phyloP scores from a whole-genome alignment of 176 grass and related monocot genomes.

The Phoenix dactylifera region DNA sequence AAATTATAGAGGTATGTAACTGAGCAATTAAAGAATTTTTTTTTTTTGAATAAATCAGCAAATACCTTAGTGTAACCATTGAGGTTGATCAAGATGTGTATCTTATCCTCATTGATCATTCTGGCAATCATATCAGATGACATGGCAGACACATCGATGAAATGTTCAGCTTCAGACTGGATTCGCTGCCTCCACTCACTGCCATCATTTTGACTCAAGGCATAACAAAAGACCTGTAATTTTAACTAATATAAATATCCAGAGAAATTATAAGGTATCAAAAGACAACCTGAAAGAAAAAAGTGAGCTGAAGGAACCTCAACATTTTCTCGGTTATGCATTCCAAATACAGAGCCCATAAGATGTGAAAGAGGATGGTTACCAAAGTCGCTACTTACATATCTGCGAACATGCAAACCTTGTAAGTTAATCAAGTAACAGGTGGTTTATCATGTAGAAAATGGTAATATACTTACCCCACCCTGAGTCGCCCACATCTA shows the following conservation, averaged over 20 bases:
- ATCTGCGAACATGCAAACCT: constrained; percentile 30
- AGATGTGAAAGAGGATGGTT: constrained; percentile 94
- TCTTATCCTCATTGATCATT: constrained; percentile 72
- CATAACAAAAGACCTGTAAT: constrained; percentile 78
- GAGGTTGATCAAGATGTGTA: constrained; percentile 87
- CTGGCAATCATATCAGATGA: constrained; percentile 70
- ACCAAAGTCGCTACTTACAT: constrained; percentile 87
- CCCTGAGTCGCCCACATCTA: constrained; percentile 47
- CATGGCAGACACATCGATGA: constrained; percentile 72
- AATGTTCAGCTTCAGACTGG: constrained; percentile 84
- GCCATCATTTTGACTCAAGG: constrained; percentile 83
- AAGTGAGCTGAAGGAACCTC: constrained; percentile 30
- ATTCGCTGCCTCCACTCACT: constrained; percentile 85
- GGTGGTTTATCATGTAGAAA: too few species aligned
- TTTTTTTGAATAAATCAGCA: background rate
- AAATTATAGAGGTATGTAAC: too few species aligned
- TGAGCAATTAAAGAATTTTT: too few species aligned
- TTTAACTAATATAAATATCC: background rate
- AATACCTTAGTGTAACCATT: constrained; percentile 90
- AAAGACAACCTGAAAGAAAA: background rate
- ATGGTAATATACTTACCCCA: constrained; percentile 46
- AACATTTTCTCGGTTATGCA: constrained; percentile 58
- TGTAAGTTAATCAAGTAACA: too few species aligned
- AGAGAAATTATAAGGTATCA: background rate
- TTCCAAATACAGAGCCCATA: constrained; percentile 94